Evolutionary conservation across 345 rosid species (phyloP), one percentile per base, ranked within the genome.

Genomic region (Conringia planisiliqua): DNA sequence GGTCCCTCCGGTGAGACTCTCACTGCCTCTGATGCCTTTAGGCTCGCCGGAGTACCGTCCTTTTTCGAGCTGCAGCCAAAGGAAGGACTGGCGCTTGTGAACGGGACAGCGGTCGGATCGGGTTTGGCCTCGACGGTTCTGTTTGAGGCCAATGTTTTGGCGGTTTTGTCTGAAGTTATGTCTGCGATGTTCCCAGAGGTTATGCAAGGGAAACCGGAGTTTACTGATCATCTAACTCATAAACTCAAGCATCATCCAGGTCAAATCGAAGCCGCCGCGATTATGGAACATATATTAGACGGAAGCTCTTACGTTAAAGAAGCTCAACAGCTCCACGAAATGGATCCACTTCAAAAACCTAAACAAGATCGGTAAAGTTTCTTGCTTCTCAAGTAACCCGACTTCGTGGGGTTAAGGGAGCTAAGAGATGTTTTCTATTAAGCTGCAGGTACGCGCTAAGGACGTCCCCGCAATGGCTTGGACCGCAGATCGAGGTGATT

Each of bases 11-110:
- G 91, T 10, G 87, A 89, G 67, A 17, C 62, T 9, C 78, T 87
- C 39, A 50, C 71, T 68, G 83, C 91, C 36, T 20, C 66, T 24
- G 86, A 87, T 52, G 91, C 91, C 29, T 87, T 85, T 20, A 51
- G 27, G 8, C 61, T 29, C 0, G 87, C 88, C 1, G 87, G 86
- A 35, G 79, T 87, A 3, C 62, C 73, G 10, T 82, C 78, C 16
- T 85, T 85, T 70, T 89, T 89, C 6, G 86, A 81, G 54, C 54
- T 87, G 68, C 92, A 87, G 81, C 90, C 95, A 4, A 89, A 87
- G 66, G 95, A 89, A 80, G 92, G 92, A 0, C 83, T 89, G 10
- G 95, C 95, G 18, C 63, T 89, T 3, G 90, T 87, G 16, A 89
- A 89, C 18, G 89, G 90, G 9, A 89, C 90, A 1, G 90, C 86